These are phyloP conservation scores for Kregervanrija fluxuum DNA, from an alignment of 805 yeast genomes.

Conservation along the genomic window DNA sequence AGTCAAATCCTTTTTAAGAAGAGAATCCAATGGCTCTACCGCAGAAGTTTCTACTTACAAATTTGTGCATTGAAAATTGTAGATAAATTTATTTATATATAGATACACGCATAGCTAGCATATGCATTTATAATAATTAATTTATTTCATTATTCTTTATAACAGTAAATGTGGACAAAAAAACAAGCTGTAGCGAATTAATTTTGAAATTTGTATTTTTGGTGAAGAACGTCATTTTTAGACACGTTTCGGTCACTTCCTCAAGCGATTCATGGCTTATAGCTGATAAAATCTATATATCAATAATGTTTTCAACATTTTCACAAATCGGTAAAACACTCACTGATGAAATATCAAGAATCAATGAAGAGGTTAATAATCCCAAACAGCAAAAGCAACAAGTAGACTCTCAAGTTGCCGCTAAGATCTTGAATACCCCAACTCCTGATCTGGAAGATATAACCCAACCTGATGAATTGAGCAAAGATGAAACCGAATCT, in stretches of 20 bases:
- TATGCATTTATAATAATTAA: too few relatives aligned
- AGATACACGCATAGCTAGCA: too few relatives aligned
- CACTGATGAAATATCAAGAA: constrained; percentile 46
- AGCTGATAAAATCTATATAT: too few relatives aligned
- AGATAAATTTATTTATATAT: too few relatives aligned
- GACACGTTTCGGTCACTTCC: too few relatives aligned
- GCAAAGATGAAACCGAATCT: constrained; percentile 1
- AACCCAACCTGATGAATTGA: constrained; percentile 36
- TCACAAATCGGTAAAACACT: constrained; percentile 59
- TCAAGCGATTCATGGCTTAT: too few relatives aligned
- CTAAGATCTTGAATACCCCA: constrained; percentile 29
- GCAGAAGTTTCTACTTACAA: constrained; percentile 17
- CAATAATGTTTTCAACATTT: constrained; percentile 45
- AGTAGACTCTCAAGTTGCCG: constrained; percentile 21
- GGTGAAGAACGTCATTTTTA: too few relatives aligned
- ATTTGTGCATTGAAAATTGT: constrained; percentile 7
- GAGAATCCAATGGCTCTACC: constrained; percentile 30
- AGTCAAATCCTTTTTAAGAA: constrained; percentile 35
- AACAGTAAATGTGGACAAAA: too few relatives aligned
- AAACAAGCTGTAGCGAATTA: too few relatives aligned
- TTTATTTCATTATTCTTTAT: too few relatives aligned
- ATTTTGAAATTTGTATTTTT: too few relatives aligned
- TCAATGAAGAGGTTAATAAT: constrained; percentile 25
- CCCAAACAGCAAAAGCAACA: constrained; percentile 14
- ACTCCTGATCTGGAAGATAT: constrained; percentile 44